Percentiles rank a stretch among this genome's conserved stretches.
Evolutionary conservation across 2,329 filamentous ascomycete genomes (phyloP).

Genomic region (Chrysosporium keratinophilum): DNA sequence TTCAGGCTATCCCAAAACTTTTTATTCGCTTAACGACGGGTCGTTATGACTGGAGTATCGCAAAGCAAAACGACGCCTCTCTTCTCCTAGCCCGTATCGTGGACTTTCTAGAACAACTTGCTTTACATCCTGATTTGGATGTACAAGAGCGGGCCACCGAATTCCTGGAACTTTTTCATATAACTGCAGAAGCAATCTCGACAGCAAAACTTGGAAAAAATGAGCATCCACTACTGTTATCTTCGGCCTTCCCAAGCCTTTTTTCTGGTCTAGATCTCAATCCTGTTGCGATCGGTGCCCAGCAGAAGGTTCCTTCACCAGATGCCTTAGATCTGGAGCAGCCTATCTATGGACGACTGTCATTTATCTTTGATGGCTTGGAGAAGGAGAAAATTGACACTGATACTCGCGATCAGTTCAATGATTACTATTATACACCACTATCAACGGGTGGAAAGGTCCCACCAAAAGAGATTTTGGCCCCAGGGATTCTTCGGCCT

Average conservation of each 20-base stretch:
- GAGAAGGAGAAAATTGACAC: conserved; percentile 41
- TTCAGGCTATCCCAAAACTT: conserved; percentile 80
- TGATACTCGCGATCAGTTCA: conserved; percentile 37
- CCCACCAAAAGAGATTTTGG: conserved; percentile 19
- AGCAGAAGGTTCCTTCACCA: conserved; percentile 74
- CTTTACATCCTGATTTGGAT: conserved; percentile 74
- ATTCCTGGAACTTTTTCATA: conserved; percentile 76
- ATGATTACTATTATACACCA: conserved; percentile 33
- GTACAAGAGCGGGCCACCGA: conserved; percentile 92
- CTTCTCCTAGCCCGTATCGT: conserved; percentile 73
- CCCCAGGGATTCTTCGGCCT: conserved; percentile 19
- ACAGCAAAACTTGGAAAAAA: conserved; percentile 23
- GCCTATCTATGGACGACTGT: conserved; percentile 68
- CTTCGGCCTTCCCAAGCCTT: conserved; percentile 78
- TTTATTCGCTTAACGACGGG: conserved; percentile 62
- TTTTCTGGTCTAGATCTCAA: conserved; percentile 84
- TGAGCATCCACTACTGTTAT: conserved; percentile 72
- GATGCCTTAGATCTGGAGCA: conserved; percentile 66
- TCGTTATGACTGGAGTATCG: conserved; percentile 58
- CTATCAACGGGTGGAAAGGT: conserved; percentile 15
- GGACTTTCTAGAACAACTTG: conserved; percentile 67
- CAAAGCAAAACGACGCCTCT: conserved; percentile 62
- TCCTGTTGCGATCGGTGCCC: conserved; percentile 72
- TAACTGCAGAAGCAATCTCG: conserved; percentile 64
- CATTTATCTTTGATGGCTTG: conserved; percentile 51